Base-by-base conservation (phyloP, 2,329 filamentous ascomycete genomes). In the Cercospora brassicicola region DNA sequence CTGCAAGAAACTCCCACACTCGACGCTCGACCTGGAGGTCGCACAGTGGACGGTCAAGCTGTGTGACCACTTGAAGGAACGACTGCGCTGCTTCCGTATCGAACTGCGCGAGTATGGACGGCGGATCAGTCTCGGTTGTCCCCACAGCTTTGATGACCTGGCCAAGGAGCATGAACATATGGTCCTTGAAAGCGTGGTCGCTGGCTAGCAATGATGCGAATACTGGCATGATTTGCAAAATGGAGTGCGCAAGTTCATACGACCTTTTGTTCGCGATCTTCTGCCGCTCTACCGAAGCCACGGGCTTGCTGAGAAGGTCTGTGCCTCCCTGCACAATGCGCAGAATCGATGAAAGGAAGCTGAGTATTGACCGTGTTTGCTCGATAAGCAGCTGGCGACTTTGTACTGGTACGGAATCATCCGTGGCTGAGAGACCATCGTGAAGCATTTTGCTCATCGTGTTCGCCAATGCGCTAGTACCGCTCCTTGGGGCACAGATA, bases 21-120 rank as follows among this genome's bases (percentile, higher is more conserved):
- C 85, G 84, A 51, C 88, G 86, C 48, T 91, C 88, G 64, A 93
- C 87, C 5, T 84, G 79, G 2, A 86, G 81, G 72, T 93, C 84
- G 62, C 87, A 84, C 66, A 95, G 86, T 3, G 94, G 93, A 72
- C 88, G 89, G 72, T 94, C 92, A 28, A 97, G 84, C 68, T 88
- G 87, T 4, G 91, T 89, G 6, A 98, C 82, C 5, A 95, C 84
- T 69, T 90, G 88, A 26, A 99, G 83, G 76, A 99, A 96, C 45
- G 91, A 90, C 74, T 92, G 93, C 10, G 94, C 92, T 8, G 92
- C 89, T 65, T 92, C 89, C 9, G 92, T 86, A 1, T 93, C 93
- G 6, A 99, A 84, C 76, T 96, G 93, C 33, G 94, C 94, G 23
- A 99, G 87, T n/a, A 99, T 84, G 6, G 94, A 97, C n/a, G 93